A percentile compares a stretch with the other conserved stretches of the same genome.
phyloP scores from a whole-genome alignment of 108 stramenopile species.

The Skeletonema menzelii region DNA sequence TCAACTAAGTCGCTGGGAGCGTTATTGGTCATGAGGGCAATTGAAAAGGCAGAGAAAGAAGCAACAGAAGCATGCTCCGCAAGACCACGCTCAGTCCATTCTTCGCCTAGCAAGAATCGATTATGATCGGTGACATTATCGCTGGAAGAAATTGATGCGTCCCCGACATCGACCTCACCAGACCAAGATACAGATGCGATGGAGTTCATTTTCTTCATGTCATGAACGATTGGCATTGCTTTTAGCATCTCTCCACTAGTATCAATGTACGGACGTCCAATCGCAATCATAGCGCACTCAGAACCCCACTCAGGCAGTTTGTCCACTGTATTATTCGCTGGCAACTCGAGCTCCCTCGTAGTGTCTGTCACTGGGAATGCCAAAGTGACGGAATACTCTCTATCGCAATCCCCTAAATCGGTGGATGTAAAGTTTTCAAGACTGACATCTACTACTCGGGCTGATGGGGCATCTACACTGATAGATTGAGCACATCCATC shows the following conservation, averaged over 20 bases:
- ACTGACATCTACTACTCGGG: slow-evolving; percentile 24
- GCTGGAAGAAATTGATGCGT: not conserved
- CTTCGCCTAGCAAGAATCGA: slow-evolving; percentile 37
- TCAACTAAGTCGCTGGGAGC: slow-evolving; percentile 57
- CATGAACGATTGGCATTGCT: slow-evolving; percentile 24
- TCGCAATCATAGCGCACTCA: slow-evolving; percentile 24
- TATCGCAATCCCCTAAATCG: slow-evolving; percentile 8
- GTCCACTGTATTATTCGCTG: slow-evolving; percentile 12
- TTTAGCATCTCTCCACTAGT: slow-evolving; percentile 34
- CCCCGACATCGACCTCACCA: not conserved
- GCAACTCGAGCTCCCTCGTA: slow-evolving; percentile 2
- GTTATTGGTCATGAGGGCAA: slow-evolving; percentile 65
- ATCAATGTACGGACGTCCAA: slow-evolving; percentile 62
- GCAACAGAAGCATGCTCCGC: slow-evolving; percentile 69
- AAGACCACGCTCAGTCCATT: slow-evolving; percentile 57
- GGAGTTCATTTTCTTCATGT: not conserved
- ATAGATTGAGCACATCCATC: slow-evolving; percentile 34
- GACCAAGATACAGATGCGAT: slow-evolving; percentile 19
- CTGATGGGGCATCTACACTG: slow-evolving; percentile 30
- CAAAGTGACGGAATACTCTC: slow-evolving; percentile 20
- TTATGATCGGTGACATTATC: slow-evolving; percentile 8
- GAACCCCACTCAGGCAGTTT: slow-evolving; percentile 1
- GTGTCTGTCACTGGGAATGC: slow-evolving; percentile 11
- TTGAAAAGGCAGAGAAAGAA: slow-evolving; percentile 63
- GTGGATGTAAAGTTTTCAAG: slow-evolving; percentile 16